Evolutionary conservation across 768 basidiomycete genomes (phyloP).

Genomic region (Collybia nuda): DNA sequence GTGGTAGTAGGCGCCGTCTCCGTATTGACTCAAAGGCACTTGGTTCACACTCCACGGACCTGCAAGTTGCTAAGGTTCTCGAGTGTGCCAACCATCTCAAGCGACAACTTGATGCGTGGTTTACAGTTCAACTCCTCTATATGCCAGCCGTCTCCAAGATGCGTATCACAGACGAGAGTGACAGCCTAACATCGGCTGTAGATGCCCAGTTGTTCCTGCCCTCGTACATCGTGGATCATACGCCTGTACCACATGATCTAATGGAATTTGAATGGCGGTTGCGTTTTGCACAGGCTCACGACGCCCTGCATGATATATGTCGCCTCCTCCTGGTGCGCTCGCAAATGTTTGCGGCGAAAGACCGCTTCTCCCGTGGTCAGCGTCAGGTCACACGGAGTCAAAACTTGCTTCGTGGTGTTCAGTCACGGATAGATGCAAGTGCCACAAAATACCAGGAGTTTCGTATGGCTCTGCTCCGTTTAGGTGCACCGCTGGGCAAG

Average conservation of each 20-base stretch:
- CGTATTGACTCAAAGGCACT: neutral
- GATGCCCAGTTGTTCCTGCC: neutral
- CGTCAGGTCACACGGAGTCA: neutral
- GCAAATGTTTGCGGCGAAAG: constrained; percentile 12
- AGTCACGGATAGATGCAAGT: neutral
- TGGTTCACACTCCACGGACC: constrained; percentile 12
- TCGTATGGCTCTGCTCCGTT: neutral
- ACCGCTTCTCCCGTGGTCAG: neutral
- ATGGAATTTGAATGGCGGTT: constrained; percentile 12
- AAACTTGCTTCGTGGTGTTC: neutral
- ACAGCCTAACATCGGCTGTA: neutral
- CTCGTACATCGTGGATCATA: neutral
- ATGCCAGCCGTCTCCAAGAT: constrained; percentile 1
- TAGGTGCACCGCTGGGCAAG: neutral
- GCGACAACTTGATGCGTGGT: constrained; percentile 13
- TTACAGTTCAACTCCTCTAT: constrained; percentile 11
- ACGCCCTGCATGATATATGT: constrained; percentile 13
- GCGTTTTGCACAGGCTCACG: constrained; percentile 10
- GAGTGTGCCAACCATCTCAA: constrained; percentile 10
- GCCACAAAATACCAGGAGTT: neutral
- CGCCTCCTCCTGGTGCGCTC: constrained; percentile 10
- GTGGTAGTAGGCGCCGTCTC: neutral
- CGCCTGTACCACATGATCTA: neutral
- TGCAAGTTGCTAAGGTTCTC: constrained; percentile 14
- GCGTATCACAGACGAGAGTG: neutral